Conservation (phyloP, 441 rosid species). For the Gossypium schwendimanii region DNA sequence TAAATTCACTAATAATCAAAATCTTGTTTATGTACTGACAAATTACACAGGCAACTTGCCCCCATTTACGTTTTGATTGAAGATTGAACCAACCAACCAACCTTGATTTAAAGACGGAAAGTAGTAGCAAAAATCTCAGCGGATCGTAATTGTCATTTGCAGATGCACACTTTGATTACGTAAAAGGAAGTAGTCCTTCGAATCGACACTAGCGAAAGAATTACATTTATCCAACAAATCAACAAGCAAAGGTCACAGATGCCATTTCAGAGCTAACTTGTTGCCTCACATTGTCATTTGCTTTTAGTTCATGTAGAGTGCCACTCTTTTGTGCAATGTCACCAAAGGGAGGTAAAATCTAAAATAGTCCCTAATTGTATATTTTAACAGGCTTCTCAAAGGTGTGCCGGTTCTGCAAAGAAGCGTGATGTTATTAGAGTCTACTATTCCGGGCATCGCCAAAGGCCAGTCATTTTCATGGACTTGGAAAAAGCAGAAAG, state of each 20-base stretch:
- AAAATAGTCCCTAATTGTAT: constrained; percentile 31
- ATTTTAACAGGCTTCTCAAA: constrained; percentile 50
- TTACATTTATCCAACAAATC: constrained; percentile 24
- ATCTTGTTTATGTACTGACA: constrained; percentile 25
- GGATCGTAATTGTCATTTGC: constrained; percentile 4
- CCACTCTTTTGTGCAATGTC: constrained; percentile 12
- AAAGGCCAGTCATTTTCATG: background rate
- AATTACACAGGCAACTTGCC: constrained; percentile 22
- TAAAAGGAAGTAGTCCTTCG: constrained; percentile 10
- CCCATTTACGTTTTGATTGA: background rate
- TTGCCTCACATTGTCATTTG: constrained; percentile 10
- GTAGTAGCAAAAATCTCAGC: constrained; percentile 10
- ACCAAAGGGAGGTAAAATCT: constrained; percentile 10
- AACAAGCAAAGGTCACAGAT: constrained; percentile 12
- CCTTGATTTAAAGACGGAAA: constrained; percentile 10
- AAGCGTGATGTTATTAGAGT: background rate
- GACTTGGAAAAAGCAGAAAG: background rate
- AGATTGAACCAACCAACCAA: background rate
- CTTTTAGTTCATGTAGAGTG: constrained; percentile 5
- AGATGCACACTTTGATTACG: constrained; percentile 7
- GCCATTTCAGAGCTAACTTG: background rate
- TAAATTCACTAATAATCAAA: constrained; percentile 19
- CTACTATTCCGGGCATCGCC: background rate
- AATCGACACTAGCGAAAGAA: constrained; percentile 21
- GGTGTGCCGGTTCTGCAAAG: constrained; percentile 43